Percentiles rank a stretch among this genome's conserved stretches.
phyloP scores from a whole-genome alignment of 768 basidiomycete species.

The Mycena latifolia region DNA sequence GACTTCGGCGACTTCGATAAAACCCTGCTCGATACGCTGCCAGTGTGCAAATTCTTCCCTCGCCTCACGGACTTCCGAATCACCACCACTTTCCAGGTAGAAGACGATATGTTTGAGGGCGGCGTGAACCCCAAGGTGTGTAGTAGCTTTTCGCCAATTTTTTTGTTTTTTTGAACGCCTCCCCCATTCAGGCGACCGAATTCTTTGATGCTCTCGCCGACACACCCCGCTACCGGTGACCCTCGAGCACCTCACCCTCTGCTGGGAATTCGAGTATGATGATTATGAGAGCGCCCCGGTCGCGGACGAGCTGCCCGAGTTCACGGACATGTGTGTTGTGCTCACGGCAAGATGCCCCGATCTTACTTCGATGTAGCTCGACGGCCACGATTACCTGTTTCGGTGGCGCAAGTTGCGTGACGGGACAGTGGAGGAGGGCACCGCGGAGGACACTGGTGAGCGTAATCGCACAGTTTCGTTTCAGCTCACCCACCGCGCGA shows the following conservation, averaged over 20 bases:
- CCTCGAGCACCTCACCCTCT: not conserved
- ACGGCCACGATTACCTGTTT: not conserved
- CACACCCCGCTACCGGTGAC: not conserved
- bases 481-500: too few relatives aligned
- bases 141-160: not conserved
- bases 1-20: not conserved
- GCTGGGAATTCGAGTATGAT: not conserved
- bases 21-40: not conserved
- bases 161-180: not conserved
- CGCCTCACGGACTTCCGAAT: not conserved
- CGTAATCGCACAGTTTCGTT: not conserved
- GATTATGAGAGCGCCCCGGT: not conserved
- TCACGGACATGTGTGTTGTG: not conserved
- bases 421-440: not conserved
- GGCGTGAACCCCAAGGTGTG: not conserved
- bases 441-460: not conserved
- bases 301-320: not conserved
- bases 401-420: not conserved
- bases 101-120: not conserved
- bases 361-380: conserved; percentile 1
- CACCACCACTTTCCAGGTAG: not conserved
- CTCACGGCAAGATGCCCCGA: not conserved
- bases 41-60: not conserved
- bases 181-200: not conserved
- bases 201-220: not conserved